These are phyloP conservation scores for Silene uniflora DNA, from an alignment of 148 eudicot species.

Conservation along the genomic window DNA sequence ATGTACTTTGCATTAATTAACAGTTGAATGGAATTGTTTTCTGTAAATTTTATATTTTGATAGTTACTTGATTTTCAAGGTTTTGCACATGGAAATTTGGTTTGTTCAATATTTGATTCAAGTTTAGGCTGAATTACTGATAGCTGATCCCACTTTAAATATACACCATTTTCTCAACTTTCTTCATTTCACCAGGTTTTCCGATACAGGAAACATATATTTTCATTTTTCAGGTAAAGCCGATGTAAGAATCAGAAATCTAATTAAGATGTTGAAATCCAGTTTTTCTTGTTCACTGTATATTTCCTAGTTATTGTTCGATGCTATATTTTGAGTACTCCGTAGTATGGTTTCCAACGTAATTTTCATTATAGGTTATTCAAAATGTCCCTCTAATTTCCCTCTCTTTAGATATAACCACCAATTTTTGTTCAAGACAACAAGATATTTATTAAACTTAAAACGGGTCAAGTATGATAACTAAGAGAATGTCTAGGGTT, in stretches of 20 bases:
- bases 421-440: too few relatives aligned
- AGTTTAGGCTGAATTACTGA: constrained; percentile 7
- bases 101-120: constrained; percentile 6
- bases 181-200: constrained; percentile 7
- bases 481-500: too few relatives aligned
- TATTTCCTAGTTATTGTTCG: background rate
- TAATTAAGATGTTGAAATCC: background rate
- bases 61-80: constrained; percentile 11
- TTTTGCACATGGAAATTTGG: constrained; percentile 23
- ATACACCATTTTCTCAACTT: background rate
- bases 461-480: too few relatives aligned
- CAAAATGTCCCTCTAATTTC: too few relatives aligned
- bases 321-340: background rate
- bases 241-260: background rate
- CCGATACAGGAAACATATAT: background rate
- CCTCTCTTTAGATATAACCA: too few relatives aligned
- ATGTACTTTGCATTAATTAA: background rate
- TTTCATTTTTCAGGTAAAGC: background rate
- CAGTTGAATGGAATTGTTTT: background rate
- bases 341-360: too few relatives aligned
- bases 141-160: constrained; percentile 2
- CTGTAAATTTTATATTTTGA: background rate
- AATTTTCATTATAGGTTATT: too few relatives aligned
- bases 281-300: background rate
- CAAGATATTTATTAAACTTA: too few relatives aligned